Evolutionary conservation across 768 basidiomycete genomes (phyloP).

Genomic region (Amanita jacksonii): DNA sequence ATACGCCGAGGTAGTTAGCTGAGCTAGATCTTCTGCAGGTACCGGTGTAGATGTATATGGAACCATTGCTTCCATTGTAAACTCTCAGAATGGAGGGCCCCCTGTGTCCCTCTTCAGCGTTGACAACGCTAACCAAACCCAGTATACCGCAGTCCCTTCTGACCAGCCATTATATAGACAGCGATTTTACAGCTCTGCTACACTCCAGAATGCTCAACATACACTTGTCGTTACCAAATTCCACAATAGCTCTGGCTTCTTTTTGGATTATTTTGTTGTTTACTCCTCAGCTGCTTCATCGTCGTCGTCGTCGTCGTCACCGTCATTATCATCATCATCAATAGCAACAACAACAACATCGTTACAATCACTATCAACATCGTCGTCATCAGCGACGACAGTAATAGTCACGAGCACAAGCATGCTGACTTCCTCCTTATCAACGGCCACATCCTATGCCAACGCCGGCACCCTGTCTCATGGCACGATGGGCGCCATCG

Average conservation of each 20-base stretch:
- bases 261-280: constrained; percentile 1
- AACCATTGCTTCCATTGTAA: neutral
- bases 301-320: too few species aligned
- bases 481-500: neutral
- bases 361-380: too few species aligned
- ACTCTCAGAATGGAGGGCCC: neutral
- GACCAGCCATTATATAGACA: neutral
- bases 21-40: neutral
- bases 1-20: too few species aligned
- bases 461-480: neutral
- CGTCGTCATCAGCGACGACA: too few species aligned
- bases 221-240: neutral
- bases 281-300: too few species aligned
- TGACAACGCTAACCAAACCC: neutral
- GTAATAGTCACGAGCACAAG: too few species aligned
- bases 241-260: neutral
- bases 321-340: too few species aligned
- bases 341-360: too few species aligned
- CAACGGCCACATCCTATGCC: neutral
- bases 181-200: neutral
- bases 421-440: neutral
- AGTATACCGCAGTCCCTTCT: neutral
- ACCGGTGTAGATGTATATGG: constrained; percentile 2
- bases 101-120: neutral
- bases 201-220: neutral